phyloP scores from a whole-genome alignment of 805 yeast species.

The Pichia eremophila region DNA sequence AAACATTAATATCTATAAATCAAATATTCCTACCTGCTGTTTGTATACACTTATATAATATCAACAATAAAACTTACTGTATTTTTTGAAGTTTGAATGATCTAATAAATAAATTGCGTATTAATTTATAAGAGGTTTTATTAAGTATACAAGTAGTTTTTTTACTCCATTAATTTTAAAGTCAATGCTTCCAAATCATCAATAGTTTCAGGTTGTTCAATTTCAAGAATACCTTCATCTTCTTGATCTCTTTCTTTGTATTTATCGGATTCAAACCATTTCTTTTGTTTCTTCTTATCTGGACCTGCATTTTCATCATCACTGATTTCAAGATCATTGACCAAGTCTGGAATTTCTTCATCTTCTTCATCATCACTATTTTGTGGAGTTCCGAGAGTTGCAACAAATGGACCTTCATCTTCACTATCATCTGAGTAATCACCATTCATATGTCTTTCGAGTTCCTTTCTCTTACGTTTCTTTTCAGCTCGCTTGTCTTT shows the following conservation, averaged over 20 bases:
- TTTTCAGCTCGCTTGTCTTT: conserved; percentile 75
- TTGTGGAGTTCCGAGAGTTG: conserved; percentile 16
- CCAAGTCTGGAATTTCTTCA: conserved; percentile 9
- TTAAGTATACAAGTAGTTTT: too few relatives aligned
- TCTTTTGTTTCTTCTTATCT: conserved; percentile 30
- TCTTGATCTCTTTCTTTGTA: conserved; percentile 15
- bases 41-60: too few relatives aligned
- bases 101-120: background rate
- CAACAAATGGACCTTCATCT: conserved; percentile 23
- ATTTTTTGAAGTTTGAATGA: background rate
- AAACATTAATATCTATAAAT: background rate
- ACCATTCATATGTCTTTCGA: conserved; percentile 45
- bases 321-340: conserved; percentile 5
- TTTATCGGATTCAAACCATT: conserved; percentile 39
- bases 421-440: conserved; percentile 25
- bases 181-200: conserved; percentile 92
- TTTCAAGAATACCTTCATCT: conserved; percentile 45
- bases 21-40: background rate
- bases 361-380: conserved; percentile 10
- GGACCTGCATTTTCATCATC: conserved; percentile 21
- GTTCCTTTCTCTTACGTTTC: conserved; percentile 80
- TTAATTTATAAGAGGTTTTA: too few relatives aligned
- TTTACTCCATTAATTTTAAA: conserved; percentile 27
- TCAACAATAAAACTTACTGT: background rate
- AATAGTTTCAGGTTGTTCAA: conserved; percentile 81